phyloP scores from a whole-genome alignment of 306 rosid species.

The Malus sieversii region DNA sequence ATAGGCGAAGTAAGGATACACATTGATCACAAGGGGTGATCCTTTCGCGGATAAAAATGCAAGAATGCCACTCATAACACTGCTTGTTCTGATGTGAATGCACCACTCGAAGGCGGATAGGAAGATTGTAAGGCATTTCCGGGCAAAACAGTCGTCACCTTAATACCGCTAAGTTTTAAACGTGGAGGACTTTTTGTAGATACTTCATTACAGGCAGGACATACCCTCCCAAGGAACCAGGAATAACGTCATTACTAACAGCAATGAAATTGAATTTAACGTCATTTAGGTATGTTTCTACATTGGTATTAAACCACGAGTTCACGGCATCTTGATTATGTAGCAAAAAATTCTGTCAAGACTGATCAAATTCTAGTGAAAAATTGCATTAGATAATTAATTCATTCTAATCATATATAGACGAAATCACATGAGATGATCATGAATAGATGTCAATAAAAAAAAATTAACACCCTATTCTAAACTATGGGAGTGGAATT shows the following conservation, averaged over 20 bases:
- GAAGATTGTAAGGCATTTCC: not conserved
- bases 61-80: slow-evolving; percentile 2
- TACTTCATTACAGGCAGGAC: slow-evolving; percentile 16
- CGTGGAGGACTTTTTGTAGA: slow-evolving; percentile 4
- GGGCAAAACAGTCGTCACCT: slow-evolving; percentile 26
- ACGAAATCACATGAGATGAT: no score
- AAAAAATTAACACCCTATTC: no score
- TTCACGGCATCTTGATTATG: not conserved
- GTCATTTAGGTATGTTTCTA: slow-evolving; percentile 11
- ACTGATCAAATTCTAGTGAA: not conserved
- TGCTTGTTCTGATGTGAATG: not conserved
- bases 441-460: not conserved
- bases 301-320: slow-evolving; percentile 19
- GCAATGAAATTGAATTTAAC: slow-evolving; percentile 10
- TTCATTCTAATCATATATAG: not conserved
- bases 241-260: slow-evolving; percentile 26
- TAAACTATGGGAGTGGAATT: no score
- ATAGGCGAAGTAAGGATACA: slow-evolving; percentile 35
- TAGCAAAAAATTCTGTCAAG: not conserved
- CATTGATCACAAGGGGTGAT: slow-evolving; percentile 29
- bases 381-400: not conserved
- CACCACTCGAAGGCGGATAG: slow-evolving; percentile 22
- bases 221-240: not conserved
- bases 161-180: not conserved
- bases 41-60: not conserved